Evolutionary conservation across 1,139 yeast species (phyloP), one percentile per base, ranked within the genome.

Genomic region (Protomyces lactucae-debilis): DNA sequence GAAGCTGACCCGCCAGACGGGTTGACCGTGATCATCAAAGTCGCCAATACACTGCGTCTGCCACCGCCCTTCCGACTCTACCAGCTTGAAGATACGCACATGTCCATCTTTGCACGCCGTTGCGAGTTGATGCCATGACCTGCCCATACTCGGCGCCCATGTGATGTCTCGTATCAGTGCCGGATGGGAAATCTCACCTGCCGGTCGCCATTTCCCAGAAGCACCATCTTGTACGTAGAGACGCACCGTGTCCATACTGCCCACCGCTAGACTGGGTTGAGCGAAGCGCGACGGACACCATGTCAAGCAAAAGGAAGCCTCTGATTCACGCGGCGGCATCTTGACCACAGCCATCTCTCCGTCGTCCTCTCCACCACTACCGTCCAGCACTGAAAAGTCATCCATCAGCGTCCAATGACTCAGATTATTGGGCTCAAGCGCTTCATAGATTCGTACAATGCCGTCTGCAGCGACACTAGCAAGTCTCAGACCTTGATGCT

Each of bases 1-100:
- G 98, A 98, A 93, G 46, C 88, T 83, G 5, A 93, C 98, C 59
- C 92, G 82, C 99, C 99, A 93, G 1, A 93, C 97, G 75, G 93
- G 98, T 68, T 87, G 87, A 68, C 84, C 82, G 73, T 90, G 97
- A 72, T 89, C 96, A 69, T 82, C 85, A 66, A 85, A 84, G 67
- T 82, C 82, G 56, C 84, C 81, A 35, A 85, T 70, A 40, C 83
- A 74, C 68, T 82, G 84, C 4, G 85, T 80, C 3, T 36, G 23
- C 60, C 68, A 67, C 16, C 18, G 37, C 32, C 12, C 52, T 3
- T 3, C 35, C 18, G 53, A 35, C 32, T 65, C 69, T 57, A 81
- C 80, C 2, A 91, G 80, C 74, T 87, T 88, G 79, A 87, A 92
- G 2, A 93, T 87, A 64, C 98, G 82, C 21, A 93, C 92, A 72